Conservation (phyloP, 2,329 filamentous ascomycete genomes). For the Botryosphaeria dothidea region DNA sequence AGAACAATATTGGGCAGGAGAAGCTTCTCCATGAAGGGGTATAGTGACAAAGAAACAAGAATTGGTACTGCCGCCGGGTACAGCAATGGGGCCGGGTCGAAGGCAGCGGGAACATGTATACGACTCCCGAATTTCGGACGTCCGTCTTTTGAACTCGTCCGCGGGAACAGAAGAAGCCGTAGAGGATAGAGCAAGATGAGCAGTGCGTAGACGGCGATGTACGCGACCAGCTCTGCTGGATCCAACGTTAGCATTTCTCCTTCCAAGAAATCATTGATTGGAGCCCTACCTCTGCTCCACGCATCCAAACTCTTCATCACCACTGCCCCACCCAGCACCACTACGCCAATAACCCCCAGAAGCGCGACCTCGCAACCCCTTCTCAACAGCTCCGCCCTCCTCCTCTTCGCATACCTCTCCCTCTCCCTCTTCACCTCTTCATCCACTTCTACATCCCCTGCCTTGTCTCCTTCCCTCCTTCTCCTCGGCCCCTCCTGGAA, state of each 20-base stretch:
- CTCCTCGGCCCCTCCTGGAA: constrained; percentile 29
- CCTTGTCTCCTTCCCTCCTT: not conserved
- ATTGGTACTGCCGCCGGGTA: constrained; percentile 80
- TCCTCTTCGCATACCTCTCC: constrained; percentile 76
- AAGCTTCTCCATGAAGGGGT: constrained; percentile 59
- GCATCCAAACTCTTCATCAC: constrained; percentile 30
- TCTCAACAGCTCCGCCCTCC: constrained; percentile 86
- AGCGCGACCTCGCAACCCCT: constrained; percentile 57
- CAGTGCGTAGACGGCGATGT: constrained; percentile 34
- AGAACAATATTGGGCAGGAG: constrained; percentile 82
- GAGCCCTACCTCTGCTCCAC: constrained; percentile 43
- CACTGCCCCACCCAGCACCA: constrained; percentile 44
- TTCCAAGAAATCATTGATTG: not conserved
- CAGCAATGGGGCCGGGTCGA: constrained; percentile 88
- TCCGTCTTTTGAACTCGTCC: not conserved
- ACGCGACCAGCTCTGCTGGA: constrained; percentile 42
- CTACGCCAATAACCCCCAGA: constrained; percentile 52
- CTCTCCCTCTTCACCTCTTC: constrained; percentile 44
- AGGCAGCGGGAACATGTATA: constrained; percentile 69
- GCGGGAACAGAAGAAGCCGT: constrained; percentile 31
- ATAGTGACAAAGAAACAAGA: constrained; percentile 74
- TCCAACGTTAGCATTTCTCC: constrained; percentile 25
- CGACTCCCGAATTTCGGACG: constrained; percentile 36
- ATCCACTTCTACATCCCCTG: constrained; percentile 27
- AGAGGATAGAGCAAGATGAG: constrained; percentile 40